Conservation (phyloP, 768 basidiomycete genomes). For the Tricholoma terreum region DNA sequence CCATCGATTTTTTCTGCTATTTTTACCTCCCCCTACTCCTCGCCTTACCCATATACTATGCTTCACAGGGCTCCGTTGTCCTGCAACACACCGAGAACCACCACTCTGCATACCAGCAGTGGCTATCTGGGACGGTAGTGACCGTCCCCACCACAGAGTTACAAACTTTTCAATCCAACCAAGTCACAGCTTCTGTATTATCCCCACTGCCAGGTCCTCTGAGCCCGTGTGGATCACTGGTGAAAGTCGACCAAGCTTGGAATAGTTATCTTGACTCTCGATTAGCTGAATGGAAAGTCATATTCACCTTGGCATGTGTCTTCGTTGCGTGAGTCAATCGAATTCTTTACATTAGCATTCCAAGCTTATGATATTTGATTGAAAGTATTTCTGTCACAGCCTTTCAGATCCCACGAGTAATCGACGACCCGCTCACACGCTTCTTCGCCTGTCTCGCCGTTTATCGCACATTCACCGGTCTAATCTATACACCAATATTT, state of each 20-base stretch:
- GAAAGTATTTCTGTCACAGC: background rate
- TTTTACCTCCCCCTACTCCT: constrained; percentile 9
- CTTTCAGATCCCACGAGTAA: constrained; percentile 1
- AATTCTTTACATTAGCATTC: background rate
- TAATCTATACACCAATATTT: constrained; percentile 1
- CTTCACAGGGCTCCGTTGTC: constrained; percentile 8
- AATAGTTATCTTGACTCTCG: constrained; percentile 3
- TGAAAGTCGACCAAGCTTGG: background rate
- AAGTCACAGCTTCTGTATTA: background rate
- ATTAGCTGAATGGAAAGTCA: constrained; percentile 3
- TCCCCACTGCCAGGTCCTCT: too few species aligned
- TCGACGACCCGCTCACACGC: constrained; percentile 1
- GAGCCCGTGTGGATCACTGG: too few species aligned
- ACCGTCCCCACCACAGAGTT: background rate
- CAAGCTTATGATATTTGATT: background rate
- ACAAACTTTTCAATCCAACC: background rate
- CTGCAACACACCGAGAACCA: constrained; percentile 4
- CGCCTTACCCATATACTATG: constrained; percentile 9
- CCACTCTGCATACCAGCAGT: constrained; percentile 11
- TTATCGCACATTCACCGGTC: background rate
- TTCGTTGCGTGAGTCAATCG: constrained; percentile 1
- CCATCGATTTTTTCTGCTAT: constrained; percentile 1
- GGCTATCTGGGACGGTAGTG: background rate
- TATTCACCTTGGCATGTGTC: constrained; percentile 1
- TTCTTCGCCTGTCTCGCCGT: constrained; percentile 3